A percentile compares a stretch with the other conserved stretches of the same genome.
Conservation (phyloP, 2,329 filamentous ascomycete species). For the Aspergillus amoenus region DNA sequence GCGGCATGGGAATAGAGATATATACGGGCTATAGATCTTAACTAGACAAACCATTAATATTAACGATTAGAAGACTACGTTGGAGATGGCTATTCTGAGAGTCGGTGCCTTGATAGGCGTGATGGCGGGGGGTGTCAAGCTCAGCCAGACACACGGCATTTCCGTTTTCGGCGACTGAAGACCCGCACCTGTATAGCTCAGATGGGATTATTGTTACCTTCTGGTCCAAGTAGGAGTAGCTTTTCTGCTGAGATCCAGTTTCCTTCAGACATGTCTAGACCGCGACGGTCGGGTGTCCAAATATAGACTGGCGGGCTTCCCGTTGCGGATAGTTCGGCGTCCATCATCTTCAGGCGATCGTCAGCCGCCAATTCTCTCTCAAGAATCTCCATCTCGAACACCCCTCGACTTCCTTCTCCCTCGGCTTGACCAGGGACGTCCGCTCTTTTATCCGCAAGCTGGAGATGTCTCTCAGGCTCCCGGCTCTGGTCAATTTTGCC, state of each 20-base stretch:
- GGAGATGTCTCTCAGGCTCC: slow-evolving; percentile 12
- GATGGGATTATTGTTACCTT: background rate
- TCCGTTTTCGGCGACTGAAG: slow-evolving; percentile 10
- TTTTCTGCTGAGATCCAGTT: background rate
- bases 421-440: background rate
- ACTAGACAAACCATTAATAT: slow-evolving; percentile 2
- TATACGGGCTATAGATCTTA: slow-evolving; percentile 10
- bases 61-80: background rate
- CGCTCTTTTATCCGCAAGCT: background rate
- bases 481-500: slow-evolving; percentile 2
- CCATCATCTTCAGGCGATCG: slow-evolving; percentile 2
- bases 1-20: background rate
- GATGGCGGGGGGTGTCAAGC: background rate
- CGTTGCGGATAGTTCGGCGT: slow-evolving; percentile 4
- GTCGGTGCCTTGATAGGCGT: background rate
- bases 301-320: slow-evolving; percentile 2
- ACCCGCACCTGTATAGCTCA: background rate
- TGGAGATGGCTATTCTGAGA: background rate
- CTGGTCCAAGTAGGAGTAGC: background rate
- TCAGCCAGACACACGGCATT: background rate
- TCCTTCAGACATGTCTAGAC: background rate
- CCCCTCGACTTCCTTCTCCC: background rate
- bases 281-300: background rate
- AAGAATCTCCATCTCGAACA: background rate
- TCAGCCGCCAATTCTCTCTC: background rate